Evolutionary conservation across 2,329 filamentous ascomycete species (phyloP).

Genomic region (Clarireedia homoeocarpa): DNA sequence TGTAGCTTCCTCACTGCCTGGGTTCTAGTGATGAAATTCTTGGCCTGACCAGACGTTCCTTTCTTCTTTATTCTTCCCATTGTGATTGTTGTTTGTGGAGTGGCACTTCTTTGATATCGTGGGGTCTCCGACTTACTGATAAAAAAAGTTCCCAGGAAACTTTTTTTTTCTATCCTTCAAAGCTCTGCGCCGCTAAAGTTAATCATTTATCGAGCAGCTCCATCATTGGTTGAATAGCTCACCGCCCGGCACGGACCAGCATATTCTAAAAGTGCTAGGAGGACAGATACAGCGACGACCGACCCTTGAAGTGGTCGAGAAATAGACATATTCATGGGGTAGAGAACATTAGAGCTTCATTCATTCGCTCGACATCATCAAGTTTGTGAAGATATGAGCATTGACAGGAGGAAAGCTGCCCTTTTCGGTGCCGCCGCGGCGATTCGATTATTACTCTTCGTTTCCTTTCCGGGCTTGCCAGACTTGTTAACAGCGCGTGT

Average conservation of each 20-base stretch:
- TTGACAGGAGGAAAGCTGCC: constrained; percentile 51
- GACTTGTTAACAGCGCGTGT: constrained; percentile 83
- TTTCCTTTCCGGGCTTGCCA: constrained; percentile 74
- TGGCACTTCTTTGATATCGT: background rate
- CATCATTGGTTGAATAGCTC: constrained; percentile 9
- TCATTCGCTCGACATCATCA: constrained; percentile 13
- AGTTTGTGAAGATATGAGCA: constrained; percentile 35
- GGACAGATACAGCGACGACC: background rate
- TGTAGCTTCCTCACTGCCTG: constrained; percentile 97
- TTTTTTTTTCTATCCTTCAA: constrained; percentile 8
- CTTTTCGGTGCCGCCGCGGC: constrained; percentile 71
- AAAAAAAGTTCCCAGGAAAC: constrained; percentile 9
- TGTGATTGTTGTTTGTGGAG: constrained; percentile 17
- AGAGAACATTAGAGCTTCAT: constrained; percentile 12
- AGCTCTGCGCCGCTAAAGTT: background rate
- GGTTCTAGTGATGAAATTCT: constrained; percentile 96
- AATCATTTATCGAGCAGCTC: background rate
- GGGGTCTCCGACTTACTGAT: constrained; percentile 8
- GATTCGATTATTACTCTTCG: constrained; percentile 72
- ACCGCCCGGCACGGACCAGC: constrained; percentile 8
- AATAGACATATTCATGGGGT: background rate
- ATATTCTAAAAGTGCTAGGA: background rate
- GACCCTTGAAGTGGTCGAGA: constrained; percentile 3
- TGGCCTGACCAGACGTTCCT: constrained; percentile 78
- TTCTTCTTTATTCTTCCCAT: constrained; percentile 88